These are phyloP conservation scores for Pelargonium cotyledonis DNA, from an alignment of 441 rosid genomes.

Conservation along the genomic window DNA sequence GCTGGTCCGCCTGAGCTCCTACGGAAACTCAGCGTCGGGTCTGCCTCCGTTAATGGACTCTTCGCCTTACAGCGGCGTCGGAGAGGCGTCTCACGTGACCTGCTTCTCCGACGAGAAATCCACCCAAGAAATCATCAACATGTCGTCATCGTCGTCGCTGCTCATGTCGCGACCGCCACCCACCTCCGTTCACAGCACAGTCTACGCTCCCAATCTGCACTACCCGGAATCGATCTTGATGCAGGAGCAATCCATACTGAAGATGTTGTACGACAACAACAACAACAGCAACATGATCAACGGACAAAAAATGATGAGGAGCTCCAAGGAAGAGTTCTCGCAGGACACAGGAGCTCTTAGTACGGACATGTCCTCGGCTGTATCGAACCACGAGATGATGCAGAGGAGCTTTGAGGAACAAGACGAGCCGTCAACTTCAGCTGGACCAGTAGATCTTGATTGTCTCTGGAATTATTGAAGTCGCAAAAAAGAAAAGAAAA, in stretches of 20 bases:
- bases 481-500: background rate
- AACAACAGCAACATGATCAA: background rate
- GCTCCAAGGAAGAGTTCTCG: conserved; percentile 2
- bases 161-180: background rate
- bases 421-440: conserved; percentile 29
- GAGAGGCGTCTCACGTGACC: conserved; percentile 32
- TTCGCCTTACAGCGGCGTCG: conserved; percentile 29
- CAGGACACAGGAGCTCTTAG: background rate
- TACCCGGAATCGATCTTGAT: background rate
- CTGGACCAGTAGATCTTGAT: conserved; percentile 26
- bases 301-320: background rate
- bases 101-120: background rate
- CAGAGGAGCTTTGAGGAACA: conserved; percentile 39
- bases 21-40: conserved; percentile 11
- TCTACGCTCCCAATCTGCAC: background rate
- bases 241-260: background rate
- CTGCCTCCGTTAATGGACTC: conserved; percentile 51
- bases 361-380: conserved; percentile 26
- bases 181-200: background rate
- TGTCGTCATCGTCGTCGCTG: background rate
- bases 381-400: conserved; percentile 40
- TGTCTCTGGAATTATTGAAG: background rate
- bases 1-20: conserved; percentile 15
- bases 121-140: background rate
- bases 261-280: background rate